phyloP scores from a whole-genome alignment of 1,139 yeast genomes.

The Pichia cactophila region DNA sequence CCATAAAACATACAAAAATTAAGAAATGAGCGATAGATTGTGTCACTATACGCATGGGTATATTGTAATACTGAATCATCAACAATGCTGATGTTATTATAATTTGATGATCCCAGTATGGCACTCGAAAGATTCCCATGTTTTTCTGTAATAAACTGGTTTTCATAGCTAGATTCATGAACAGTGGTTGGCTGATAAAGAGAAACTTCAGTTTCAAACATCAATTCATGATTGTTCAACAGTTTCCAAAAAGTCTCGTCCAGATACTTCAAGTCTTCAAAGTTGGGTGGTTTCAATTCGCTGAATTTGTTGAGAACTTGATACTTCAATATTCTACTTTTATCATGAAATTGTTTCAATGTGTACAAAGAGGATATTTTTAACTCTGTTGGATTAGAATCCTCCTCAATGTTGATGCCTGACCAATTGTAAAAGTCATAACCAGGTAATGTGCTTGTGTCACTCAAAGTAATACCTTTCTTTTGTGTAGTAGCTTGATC shows the following conservation, averaged over 20 bases:
- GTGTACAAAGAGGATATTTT: slow-evolving; percentile 40
- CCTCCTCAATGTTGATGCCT: slow-evolving; percentile 28
- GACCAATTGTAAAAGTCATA: slow-evolving; percentile 36
- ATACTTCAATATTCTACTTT: slow-evolving; percentile 29
- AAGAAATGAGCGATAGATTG: slow-evolving; percentile 37
- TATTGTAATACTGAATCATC: slow-evolving; percentile 41
- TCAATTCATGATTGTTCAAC: slow-evolving; percentile 31
- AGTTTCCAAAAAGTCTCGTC: slow-evolving; percentile 42
- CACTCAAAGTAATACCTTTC: slow-evolving; percentile 28
- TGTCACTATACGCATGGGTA: slow-evolving; percentile 23
- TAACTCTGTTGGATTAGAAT: slow-evolving; percentile 32
- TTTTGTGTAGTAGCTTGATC: slow-evolving; percentile 30
- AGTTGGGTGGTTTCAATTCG: slow-evolving; percentile 4
- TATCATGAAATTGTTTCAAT: slow-evolving; percentile 46
- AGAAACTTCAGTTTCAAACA: slow-evolving; percentile 45
- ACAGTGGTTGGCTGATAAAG: slow-evolving; percentile 36
- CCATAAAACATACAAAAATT: slow-evolving; percentile 66
- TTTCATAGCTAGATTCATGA: slow-evolving; percentile 42
- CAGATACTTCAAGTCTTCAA: slow-evolving; percentile 26
- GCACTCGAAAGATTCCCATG: slow-evolving; percentile 8
- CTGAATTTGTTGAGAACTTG: slow-evolving; percentile 12
- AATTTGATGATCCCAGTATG: slow-evolving; percentile 55
- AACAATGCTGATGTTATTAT: slow-evolving; percentile 54
- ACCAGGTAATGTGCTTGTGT: slow-evolving; percentile 25
- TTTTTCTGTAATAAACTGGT: slow-evolving; percentile 8